Percentiles rank a stretch among this genome's conserved stretches.
These are phyloP conservation scores for Calonectria multiphialidica DNA, from an alignment of 2,329 filamentous ascomycete species.

Conservation along the genomic window DNA sequence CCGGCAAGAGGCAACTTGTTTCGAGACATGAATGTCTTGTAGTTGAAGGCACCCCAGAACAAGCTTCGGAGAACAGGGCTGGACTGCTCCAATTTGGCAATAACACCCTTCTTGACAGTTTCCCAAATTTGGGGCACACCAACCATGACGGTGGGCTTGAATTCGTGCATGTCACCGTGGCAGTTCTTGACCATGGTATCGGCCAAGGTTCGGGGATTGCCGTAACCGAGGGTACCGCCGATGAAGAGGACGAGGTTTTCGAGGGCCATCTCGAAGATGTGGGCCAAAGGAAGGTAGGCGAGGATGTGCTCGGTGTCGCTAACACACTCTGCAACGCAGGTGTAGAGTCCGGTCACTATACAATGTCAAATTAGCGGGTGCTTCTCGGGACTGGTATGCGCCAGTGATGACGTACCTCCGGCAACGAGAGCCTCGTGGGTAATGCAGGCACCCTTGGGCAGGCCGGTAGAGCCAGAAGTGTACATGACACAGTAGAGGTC, in stretches of 20 bases:
- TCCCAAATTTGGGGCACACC: conserved; percentile 98
- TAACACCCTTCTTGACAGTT: conserved; percentile 94
- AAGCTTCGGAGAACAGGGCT: conserved; percentile 79
- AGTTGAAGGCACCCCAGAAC: conserved; percentile 77
- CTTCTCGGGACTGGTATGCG: background rate
- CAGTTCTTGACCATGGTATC: conserved; percentile 90
- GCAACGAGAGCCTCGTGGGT: conserved; percentile 85
- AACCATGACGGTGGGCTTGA: conserved; percentile 89
- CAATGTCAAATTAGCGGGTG: conserved; percentile 24
- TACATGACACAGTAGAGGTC: conserved; percentile 89
- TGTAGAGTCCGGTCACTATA: conserved; percentile 81
- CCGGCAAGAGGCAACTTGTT: conserved; percentile 74
- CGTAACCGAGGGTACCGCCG: conserved; percentile 94
- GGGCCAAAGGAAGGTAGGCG: conserved; percentile 92
- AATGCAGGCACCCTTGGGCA: conserved; percentile 89
- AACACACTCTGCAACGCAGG: conserved; percentile 82
- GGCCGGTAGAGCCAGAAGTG: conserved; percentile 90
- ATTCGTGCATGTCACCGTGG: conserved; percentile 92
- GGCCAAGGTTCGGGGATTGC: conserved; percentile 88
- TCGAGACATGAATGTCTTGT: conserved; percentile 70
- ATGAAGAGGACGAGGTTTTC: conserved; percentile 92
- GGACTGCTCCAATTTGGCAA: conserved; percentile 80
- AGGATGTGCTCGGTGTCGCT: conserved; percentile 83
- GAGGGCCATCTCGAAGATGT: conserved; percentile 96
- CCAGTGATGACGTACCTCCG: conserved; percentile 62